Evolutionary conservation across 495 filamentous ascomycete species (phyloP), one percentile per base, ranked within the genome.

Genomic region (Hypoxylon crocopeplum): DNA sequence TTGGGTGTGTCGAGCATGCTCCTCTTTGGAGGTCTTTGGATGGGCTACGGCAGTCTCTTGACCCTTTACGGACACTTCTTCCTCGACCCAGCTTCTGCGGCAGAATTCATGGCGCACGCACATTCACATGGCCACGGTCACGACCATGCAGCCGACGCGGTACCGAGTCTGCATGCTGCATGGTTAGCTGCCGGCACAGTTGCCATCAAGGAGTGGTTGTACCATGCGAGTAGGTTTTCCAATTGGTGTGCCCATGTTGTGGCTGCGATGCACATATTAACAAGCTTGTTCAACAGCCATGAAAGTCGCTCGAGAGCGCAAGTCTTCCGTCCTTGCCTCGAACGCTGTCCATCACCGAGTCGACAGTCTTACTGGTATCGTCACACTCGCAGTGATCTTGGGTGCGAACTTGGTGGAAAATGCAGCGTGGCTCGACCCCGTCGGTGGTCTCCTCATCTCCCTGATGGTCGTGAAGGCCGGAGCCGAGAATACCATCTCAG

Each of bases 291-390:
- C 17, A 50, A 64, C 59, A 96, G 92, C 93, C 24, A 95, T 98
- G 87, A 97, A 96, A 81, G 84, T 98, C 49, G 93, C 94, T n/a
- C 85, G 86, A 60, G 90, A 96, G 67, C 87, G 92, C 66, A 96
- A 97, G 69, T 96, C 92, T 2, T 93, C 92, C 12, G 92, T 98
- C 47, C 86, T 98, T n/a, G 92, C 93, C 16, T 96, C 91, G 41
- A 98, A 98, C 70, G 94, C 94, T 3, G 81, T 96, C 58, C 94
- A 98, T 74, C 94, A 98, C 78, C 90, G 94, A 41, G 87, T 98
- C 67, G 94, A 98, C 72, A 96, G 90, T 42, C 82, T 97, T 17
- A 98, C 94, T 0, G 91, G 92, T 41, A 88, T 98, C 59, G 94
- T 97, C 44, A 94, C 94, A 8, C 80, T 98, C 11, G 73, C 86